Base-by-base conservation (phyloP, 306 rosid species). In the Vicia sativa region DNA sequence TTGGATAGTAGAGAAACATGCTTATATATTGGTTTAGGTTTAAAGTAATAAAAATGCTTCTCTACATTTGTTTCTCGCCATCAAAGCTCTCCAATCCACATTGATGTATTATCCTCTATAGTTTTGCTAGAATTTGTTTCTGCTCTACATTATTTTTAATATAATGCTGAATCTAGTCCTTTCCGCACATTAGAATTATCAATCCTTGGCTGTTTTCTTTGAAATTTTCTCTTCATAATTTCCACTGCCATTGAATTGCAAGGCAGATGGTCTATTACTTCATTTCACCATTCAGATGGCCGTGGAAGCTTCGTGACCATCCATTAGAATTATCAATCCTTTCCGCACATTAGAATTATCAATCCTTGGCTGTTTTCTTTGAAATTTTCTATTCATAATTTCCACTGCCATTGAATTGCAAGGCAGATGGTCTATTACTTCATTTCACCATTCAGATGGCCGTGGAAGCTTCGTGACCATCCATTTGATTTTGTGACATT, bases 401-500 rank as follows among this genome's bases (percentile, higher is more conserved):
- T 49, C 23, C 28, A 25, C 71, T 54, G 19, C 66, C 39, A 19
- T 10, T 31, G 58, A 65, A 64, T 53, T 54, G 58, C 50, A 54
- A 18, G 31, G 59, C 18, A 29, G 41, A 65, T 41, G 50, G 29
- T 9, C 3, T 41, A 42, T 62, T 11, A 9, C 25, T 63, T 28
- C 23, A 53, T 28, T 63, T 71, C 38, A 0, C 46, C 65, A 41
- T 74, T 65, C 46, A 19, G 66, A 35, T 18, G 10, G 66, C 18
- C 7, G 43, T 18, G 57, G 14, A n/a, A 64, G 23, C 35, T 64
- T 67, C 39, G 12, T 0, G 23, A 37, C 52, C 41, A 28, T 56
- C 21, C 41, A 28, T 28, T 59, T 42, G 71, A 62, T 43, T 59
- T 12, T 67, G 49, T 67, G 55, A 62, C 58, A 5, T 31, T 65